Base-by-base conservation (phyloP, 805 yeast species). In the Hanseniaspora mollemarum region DNA sequence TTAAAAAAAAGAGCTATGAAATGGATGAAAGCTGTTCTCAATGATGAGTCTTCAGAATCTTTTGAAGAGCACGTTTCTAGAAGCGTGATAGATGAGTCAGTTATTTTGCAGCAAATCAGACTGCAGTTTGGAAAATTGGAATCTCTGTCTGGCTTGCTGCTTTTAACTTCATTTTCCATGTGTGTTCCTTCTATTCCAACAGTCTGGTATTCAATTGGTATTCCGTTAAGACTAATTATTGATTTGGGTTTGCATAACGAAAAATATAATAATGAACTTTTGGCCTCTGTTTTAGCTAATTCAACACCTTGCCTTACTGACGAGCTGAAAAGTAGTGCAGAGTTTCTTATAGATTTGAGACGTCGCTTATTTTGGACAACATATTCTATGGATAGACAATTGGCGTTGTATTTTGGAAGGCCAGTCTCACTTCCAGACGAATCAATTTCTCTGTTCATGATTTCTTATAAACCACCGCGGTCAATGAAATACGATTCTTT, bases 181-280 rank as follows among this genome's bases (percentile, higher is more conserved):
- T 86, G 87, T 95, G 72, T 95, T 52, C 96, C 96, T 0, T 80
- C 90, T 0, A 76, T 77, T 13, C 95, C 95, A 0, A 92, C 95
- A 3, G 86, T 85, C n/a, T 87, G 96, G 96, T 85, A 85, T 61
- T 77, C 83, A 3, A 67, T 85, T 55, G 95, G 95, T 0, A 76
- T 85, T 1, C 87, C 90, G 0, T 64, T 86, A 45, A 71, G 96
- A 54, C 64, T 85, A 45, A 80, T 90, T 57, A 85, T 87, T 26
- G 96, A 87, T 63, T 64, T 87, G 54, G 95, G 94, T 1, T 68
- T 87, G 7, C 96, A 87, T 63, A 77, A 78, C 33, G 95, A 87
- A 58, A 67, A 65, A 48, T 54, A 66, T 36, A 63, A 70, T 51
- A 55, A 35, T 25, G 51, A 46, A 12, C 33, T 46, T 3, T 26